phyloP scores from a whole-genome alignment of 805 yeast genomes.

The Scheffersomyces lignosus region DNA sequence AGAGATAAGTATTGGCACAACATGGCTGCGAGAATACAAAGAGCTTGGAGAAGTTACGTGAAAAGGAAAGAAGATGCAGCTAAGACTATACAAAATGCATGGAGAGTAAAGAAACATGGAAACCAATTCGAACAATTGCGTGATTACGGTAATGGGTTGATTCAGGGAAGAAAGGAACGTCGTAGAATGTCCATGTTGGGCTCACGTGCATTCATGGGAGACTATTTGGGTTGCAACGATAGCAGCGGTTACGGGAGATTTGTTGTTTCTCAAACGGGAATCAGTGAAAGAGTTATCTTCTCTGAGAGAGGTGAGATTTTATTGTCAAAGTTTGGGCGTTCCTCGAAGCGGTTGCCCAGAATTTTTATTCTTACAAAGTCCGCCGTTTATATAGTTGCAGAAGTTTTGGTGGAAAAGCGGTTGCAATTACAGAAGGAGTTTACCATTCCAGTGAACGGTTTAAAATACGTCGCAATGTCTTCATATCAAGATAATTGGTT shows the following conservation, averaged over 20 bases:
- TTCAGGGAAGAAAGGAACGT: conserved; percentile 81
- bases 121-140: conserved; percentile 81
- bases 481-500: conserved; percentile 90
- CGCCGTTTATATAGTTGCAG: conserved; percentile 69
- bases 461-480: conserved; percentile 67
- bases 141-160: conserved; percentile 73
- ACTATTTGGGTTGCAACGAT: conserved; percentile 83
- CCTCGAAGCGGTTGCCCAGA: conserved; percentile 76
- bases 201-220: conserved; percentile 90
- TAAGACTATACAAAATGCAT: conserved; percentile 71
- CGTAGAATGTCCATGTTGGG: conserved; percentile 86
- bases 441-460: conserved; percentile 56
- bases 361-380: conserved; percentile 67
- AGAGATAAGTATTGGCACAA: conserved; percentile 97
- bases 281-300: conserved; percentile 69
- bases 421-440: conserved; percentile 61
- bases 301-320: conserved; percentile 81
- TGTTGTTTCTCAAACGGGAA: conserved; percentile 65
- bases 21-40: conserved; percentile 96
- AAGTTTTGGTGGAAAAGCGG: conserved; percentile 61
- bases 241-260: conserved; percentile 70
- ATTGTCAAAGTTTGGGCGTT: conserved; percentile 87
- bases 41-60: conserved; percentile 89
- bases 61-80: conserved; percentile 87
- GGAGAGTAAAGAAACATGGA: conserved; percentile 79